Evolutionary conservation across 192 early-diverging fungal species (phyloP).

Genomic region (Umbelopsis sp.): DNA sequence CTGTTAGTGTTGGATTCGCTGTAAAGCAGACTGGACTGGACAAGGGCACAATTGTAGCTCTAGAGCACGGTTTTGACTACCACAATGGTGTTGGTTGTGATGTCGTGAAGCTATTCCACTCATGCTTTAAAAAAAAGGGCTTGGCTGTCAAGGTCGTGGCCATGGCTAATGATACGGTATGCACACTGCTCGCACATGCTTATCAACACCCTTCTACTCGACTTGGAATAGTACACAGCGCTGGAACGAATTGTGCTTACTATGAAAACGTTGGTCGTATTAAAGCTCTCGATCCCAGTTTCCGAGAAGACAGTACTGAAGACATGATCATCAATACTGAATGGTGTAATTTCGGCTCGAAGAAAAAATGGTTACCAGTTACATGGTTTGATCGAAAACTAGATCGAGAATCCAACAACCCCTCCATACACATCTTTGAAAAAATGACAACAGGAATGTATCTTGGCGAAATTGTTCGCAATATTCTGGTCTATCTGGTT

Average conservation of each 20-base stretch:
- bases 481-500: constrained; percentile 75
- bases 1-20: constrained; percentile 87
- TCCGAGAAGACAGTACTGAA: constrained; percentile 26
- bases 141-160: constrained; percentile 78
- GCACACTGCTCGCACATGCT: constrained; percentile 83
- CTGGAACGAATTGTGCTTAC: constrained; percentile 89
- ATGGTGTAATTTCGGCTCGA: constrained; percentile 87
- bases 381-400: constrained; percentile 80
- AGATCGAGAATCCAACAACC: constrained; percentile 81
- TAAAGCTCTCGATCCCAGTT: constrained; percentile 27
- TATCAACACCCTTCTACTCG: constrained; percentile 77
- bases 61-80: constrained; percentile 85
- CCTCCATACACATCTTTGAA: constrained; percentile 81
- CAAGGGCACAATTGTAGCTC: constrained; percentile 59
- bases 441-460: constrained; percentile 95
- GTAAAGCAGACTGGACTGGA: constrained; percentile 73
- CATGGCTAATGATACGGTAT: constrained; percentile 88
- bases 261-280: constrained; percentile 67
- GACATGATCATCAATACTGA: constrained; percentile 94
- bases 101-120: constrained; percentile 79
- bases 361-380: constrained; percentile 71
- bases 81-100: constrained; percentile 78
- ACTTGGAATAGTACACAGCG: constrained; percentile 87
- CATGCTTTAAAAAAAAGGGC: constrained; percentile 66
- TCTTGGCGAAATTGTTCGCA: constrained; percentile 84